Evolutionary conservation across 2,329 filamentous ascomycete genomes (phyloP), one percentile per base, ranked within the genome.

Genomic region (Xylaria sp.): DNA sequence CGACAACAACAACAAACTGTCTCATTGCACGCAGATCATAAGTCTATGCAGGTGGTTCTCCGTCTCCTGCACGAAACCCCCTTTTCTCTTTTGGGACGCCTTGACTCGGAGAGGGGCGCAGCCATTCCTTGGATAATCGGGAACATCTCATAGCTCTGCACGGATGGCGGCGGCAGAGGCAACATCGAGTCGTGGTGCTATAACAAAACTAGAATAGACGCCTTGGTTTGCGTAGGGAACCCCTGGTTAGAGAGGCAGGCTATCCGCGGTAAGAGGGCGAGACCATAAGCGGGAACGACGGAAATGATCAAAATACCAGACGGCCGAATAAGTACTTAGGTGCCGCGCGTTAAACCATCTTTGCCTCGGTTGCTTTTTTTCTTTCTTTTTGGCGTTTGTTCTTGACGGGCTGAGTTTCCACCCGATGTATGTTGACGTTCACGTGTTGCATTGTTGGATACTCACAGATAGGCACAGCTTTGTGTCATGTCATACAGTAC

Each of bases 91-190:
- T 66, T 64, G 40, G 63, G 58, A 44, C 47, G 55, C 54, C 49
- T 60, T 41, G 57, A 57, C 33, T 62, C 58, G 61, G 62, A 64
- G 66, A 66, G 67, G 65, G 57, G 58, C 60, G 56, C 60, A 47
- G 57, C 40, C 44, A 61, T 47, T 60, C 61, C 58, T 60, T 57
- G 48, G 54, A 62, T 67, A 63, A 64, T 56, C 63, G 67, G 67
- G 64, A 66, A 70, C 66, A 54, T 49, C 44, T 52, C 54, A 43
- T 41, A 29, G 52, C 43, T 37, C 40, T 43, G 48, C 54, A 49
- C 35, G 41, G 43, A 48, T 21, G 3, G 21, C 17, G 54, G 21
- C 43, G 23, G 31, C 29, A 31, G 58, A 48, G 46, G 19, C n/a
- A 25, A 29, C 38, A 35, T 23, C n/a, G 43, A 29, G 47, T 54